Percentiles rank a stretch among this genome's conserved stretches.
Conservation (phyloP, 2,329 filamentous ascomycete species). For the Diplocarpon mali region DNA sequence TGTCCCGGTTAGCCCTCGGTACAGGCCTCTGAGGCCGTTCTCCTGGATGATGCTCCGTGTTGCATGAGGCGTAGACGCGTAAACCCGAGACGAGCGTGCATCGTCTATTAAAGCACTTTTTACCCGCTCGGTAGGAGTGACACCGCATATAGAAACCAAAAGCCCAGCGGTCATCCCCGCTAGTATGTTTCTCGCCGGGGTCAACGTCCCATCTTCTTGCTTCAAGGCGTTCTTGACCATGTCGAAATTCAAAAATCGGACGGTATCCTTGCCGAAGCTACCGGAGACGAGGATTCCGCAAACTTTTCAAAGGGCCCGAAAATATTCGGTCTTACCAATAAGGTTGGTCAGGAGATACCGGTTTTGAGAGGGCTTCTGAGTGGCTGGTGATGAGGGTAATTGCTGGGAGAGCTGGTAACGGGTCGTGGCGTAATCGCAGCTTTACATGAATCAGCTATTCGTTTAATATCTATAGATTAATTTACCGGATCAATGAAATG, state of each 20-base stretch:
- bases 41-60: conserved; percentile 29
- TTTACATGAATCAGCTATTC: conserved; percentile 19
- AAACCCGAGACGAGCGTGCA: conserved; percentile 12
- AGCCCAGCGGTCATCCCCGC: conserved; percentile 55
- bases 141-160: conserved; percentile 49
- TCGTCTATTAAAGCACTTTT: conserved; percentile 47
- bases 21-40: conserved; percentile 33
- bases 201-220: conserved; percentile 41
- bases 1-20: conserved; percentile 34
- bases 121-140: conserved; percentile 57
- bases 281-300: conserved; percentile 18
- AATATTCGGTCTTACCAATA: conserved; percentile 44
- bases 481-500: too few species aligned
- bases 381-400: conserved; percentile 22
- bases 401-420: conserved; percentile 40
- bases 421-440: conserved; percentile 57
- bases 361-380: conserved; percentile 38
- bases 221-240: conserved; percentile 47
- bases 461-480: too few species aligned
- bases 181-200: conserved; percentile 43
- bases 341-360: conserved; percentile 45
- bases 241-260: conserved; percentile 57
- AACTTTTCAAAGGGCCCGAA: conserved; percentile 37
- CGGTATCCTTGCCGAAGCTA: conserved; percentile 48
- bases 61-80: conserved; percentile 27